phyloP scores from a whole-genome alignment of 306 rosid genomes.

The Trifolium fragiferum region DNA sequence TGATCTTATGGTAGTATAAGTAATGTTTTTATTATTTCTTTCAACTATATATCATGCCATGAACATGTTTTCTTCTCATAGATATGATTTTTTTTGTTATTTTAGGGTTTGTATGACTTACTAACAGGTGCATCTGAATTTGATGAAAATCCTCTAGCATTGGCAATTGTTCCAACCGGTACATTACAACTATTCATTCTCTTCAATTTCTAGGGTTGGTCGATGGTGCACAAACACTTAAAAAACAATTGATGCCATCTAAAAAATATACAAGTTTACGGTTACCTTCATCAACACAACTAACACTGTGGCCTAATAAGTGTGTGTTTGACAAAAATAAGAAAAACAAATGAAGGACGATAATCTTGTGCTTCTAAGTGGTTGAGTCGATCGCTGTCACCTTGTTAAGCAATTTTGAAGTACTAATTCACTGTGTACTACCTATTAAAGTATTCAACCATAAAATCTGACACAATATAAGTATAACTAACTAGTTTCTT shows the following conservation, averaged over 20 bases:
- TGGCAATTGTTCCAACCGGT: constrained; percentile 44
- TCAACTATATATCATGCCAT: background rate
- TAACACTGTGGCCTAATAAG: background rate
- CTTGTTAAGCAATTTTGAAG: background rate
- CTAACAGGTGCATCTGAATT: constrained; percentile 55
- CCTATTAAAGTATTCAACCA: background rate
- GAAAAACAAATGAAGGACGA: background rate
- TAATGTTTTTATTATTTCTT: background rate
- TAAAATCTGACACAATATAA: background rate
- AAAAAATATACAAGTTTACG: too few relatives aligned
- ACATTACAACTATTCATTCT: background rate
- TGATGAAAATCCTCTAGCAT: constrained; percentile 44
- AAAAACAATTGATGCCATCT: background rate
- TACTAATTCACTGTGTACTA: background rate
- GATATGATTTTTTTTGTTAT: background rate
- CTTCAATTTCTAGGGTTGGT: background rate
- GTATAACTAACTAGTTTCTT: constrained; percentile 1
- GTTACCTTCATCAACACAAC: background rate
- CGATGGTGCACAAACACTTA: background rate
- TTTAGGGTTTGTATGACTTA: constrained; percentile 54
- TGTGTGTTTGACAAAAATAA: background rate
- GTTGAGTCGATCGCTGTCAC: background rate
- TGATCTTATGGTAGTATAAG: constrained; percentile 46
- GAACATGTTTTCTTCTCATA: background rate
- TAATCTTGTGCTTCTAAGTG: background rate